Percentiles rank a stretch among this genome's conserved stretches.
phyloP scores from a whole-genome alignment of 2,329 filamentous ascomycete genomes.

The Aspergillus hortae region DNA sequence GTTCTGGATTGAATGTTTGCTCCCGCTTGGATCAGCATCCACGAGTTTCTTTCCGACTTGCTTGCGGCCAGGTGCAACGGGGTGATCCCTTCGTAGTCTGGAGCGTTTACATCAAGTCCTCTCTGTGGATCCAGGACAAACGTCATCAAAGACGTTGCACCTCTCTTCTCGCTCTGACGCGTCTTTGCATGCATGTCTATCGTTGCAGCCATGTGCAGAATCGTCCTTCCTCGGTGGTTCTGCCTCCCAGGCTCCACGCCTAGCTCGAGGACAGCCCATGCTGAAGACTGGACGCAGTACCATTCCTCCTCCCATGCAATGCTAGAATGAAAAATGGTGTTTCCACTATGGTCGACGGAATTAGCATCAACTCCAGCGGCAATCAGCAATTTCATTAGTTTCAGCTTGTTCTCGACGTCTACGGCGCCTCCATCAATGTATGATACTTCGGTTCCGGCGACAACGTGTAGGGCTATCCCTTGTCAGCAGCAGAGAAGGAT shows the following conservation, averaged over 20 bases:
- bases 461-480: not conserved
- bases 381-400: not conserved
- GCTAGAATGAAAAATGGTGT: not conserved
- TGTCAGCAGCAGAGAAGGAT: too few relatives aligned
- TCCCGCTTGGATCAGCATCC: constrained; percentile 4
- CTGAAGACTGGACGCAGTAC: not conserved
- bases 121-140: not conserved
- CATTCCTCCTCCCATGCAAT: not conserved
- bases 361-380: not conserved
- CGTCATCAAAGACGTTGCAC: not conserved
- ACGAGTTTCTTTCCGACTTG: constrained; percentile 1
- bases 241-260: not conserved
- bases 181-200: not conserved
- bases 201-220: not conserved
- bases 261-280: not conserved
- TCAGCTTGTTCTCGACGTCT: not conserved
- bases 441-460: not conserved
- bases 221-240: constrained; percentile 3
- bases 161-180: not conserved
- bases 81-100: constrained; percentile 4
- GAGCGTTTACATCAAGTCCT: not conserved
- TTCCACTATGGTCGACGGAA: not conserved
- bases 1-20: constrained; percentile 4
- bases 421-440: not conserved
- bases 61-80: constrained; percentile 9